Percentiles rank a stretch among this genome's conserved stretches.
phyloP scores from a whole-genome alignment of 257 asterid genomes.

The Solanum infundibuliforme region DNA sequence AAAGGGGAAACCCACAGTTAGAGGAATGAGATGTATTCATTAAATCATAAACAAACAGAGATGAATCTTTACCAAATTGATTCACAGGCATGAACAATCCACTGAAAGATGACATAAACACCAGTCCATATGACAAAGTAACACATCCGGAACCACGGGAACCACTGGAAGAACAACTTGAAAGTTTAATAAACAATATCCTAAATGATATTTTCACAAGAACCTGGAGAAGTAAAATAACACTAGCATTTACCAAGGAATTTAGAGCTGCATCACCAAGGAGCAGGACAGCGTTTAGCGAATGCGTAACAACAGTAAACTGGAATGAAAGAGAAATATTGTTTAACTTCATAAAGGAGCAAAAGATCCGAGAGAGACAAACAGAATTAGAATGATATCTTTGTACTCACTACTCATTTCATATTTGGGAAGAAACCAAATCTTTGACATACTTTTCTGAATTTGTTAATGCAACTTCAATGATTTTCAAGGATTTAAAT shows the following conservation, averaged over 20 bases:
- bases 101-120: conserved; percentile 70
- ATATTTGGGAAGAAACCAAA: background rate
- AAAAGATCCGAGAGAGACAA: background rate
- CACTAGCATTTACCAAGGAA: conserved; percentile 51
- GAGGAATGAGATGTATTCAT: background rate
- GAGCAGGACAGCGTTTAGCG: conserved; percentile 58
- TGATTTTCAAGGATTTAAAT: background rate
- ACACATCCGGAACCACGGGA: conserved; percentile 73
- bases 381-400: background rate
- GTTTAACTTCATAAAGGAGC: background rate
- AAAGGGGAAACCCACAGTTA: conserved; percentile 1
- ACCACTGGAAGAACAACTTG: conserved; percentile 37
- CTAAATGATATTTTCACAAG: background rate
- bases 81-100: conserved; percentile 64
- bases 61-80: conserved; percentile 40
- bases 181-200: background rate
- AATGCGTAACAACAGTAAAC: conserved; percentile 83
- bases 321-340: conserved; percentile 7
- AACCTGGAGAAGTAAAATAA: background rate
- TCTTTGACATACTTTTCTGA: background rate
- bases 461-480: background rate
- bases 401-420: background rate
- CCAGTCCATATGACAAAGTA: conserved; percentile 73
- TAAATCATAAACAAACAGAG: background rate
- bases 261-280: conserved; percentile 76